Evolutionary conservation across 352 stramenopile species (phyloP).

Genomic region (Plasmopara halstedii): DNA sequence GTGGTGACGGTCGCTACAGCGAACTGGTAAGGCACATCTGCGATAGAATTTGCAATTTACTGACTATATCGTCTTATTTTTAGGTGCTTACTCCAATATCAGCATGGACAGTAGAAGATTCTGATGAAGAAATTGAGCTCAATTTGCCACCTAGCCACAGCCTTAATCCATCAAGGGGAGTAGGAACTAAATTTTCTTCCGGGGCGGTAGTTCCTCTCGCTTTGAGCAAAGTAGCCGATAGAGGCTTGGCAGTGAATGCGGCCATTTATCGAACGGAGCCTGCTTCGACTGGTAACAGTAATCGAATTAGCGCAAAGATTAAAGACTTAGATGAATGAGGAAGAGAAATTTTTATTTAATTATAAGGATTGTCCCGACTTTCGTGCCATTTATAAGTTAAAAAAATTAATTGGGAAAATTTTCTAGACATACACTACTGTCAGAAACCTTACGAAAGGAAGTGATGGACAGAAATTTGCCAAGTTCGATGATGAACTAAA

Average conservation of each 20-base stretch:
- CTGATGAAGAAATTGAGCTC: slow-evolving; percentile 72
- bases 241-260: slow-evolving; percentile 11
- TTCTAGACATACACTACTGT: no score
- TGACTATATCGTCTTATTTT: slow-evolving; percentile 2
- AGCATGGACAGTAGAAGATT: slow-evolving; percentile 74
- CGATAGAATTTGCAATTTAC: not conserved
- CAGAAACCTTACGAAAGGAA: no score
- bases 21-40: slow-evolving; percentile 46
- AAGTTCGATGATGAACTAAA: no score
- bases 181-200: slow-evolving; percentile 15
- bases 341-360: slow-evolving; percentile 63
- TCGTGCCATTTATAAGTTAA: no score
- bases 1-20: slow-evolving; percentile 42
- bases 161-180: slow-evolving; percentile 2
- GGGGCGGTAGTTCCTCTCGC: slow-evolving; percentile 4
- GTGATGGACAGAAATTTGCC: no score
- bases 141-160: slow-evolving; percentile 41
- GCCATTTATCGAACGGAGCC: slow-evolving; percentile 16
- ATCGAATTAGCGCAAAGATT: slow-evolving; percentile 9
- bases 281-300: slow-evolving; percentile 14
- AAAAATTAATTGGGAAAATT: no score
- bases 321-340: slow-evolving; percentile 43
- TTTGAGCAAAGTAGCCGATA: slow-evolving; percentile 10
- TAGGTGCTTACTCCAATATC: slow-evolving; percentile 71
- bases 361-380: no score